Percentiles rank a stretch among this genome's conserved stretches.
Conservation (phyloP, 2,329 filamentous ascomycete species). For the Aspergillus unguis region DNA sequence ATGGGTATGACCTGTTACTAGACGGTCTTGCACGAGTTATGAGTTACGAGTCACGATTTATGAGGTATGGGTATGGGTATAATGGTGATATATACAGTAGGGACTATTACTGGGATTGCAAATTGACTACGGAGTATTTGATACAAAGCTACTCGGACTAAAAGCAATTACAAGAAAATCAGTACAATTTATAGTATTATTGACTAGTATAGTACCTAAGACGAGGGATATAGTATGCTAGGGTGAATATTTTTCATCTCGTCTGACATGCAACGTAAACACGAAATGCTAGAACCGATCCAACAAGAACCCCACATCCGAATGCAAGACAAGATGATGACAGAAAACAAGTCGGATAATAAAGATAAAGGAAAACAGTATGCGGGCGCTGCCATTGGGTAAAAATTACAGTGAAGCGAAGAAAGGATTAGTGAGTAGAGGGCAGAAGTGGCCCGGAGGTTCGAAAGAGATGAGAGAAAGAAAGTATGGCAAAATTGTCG, state of each 20-base stretch:
- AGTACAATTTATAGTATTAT: too few species aligned
- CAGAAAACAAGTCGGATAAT: neutral
- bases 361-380: neutral
- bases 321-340: neutral
- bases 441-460: too few species aligned
- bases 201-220: too few species aligned
- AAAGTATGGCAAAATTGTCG: neutral
- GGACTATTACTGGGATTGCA: too few species aligned
- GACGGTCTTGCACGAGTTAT: too few species aligned
- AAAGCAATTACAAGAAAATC: too few species aligned
- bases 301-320: neutral
- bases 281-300: neutral
- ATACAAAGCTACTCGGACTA: too few species aligned
- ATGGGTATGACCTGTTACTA: neutral
- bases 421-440: neutral
- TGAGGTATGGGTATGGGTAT: too few species aligned
- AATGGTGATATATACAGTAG: too few species aligned
- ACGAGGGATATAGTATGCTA: neutral
- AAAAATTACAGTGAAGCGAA: neutral
- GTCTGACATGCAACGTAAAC: conserved; percentile 3
- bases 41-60: too few species aligned
- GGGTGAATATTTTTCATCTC: neutral
- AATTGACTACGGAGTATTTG: too few species aligned
- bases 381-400: conserved; percentile 1
- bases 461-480: neutral